Conservation (phyloP, 768 basidiomycete species). For the Tulasnella calospora region DNA sequence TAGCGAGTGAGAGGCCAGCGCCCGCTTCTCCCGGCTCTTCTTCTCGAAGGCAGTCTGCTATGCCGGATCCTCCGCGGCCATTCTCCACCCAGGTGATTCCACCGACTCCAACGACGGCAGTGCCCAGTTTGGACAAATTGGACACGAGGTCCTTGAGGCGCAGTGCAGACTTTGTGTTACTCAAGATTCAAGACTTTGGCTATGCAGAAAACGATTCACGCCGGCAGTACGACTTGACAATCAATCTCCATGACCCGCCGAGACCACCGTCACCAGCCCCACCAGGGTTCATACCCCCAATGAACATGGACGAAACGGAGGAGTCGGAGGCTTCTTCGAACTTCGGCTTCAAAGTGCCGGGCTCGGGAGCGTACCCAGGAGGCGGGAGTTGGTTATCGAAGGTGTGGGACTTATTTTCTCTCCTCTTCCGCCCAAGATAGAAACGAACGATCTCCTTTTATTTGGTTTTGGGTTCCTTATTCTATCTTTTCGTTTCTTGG, state of each 20-base stretch:
- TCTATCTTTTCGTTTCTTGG: background rate
- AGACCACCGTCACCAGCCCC: background rate
- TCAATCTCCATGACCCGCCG: background rate
- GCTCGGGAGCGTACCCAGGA: background rate
- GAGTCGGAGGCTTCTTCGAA: background rate
- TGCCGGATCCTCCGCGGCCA: background rate
- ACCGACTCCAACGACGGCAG: background rate
- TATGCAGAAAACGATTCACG: conserved; percentile 43
- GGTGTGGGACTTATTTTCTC: background rate
- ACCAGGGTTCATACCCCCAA: conserved; percentile 13
- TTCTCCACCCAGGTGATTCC: conserved; percentile 6
- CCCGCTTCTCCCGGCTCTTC: conserved; percentile 51
- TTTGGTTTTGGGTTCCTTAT: background rate
- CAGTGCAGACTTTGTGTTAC: background rate
- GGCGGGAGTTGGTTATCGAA: background rate
- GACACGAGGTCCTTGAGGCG: background rate
- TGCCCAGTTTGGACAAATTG: background rate
- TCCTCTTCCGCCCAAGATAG: background rate
- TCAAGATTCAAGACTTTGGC: conserved; percentile 52
- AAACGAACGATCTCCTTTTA: background rate
- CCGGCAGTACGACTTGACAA: conserved; percentile 37
- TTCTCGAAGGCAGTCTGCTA: conserved; percentile 1
- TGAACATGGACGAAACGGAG: conserved; percentile 16
- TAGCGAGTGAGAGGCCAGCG: conserved; percentile 52
- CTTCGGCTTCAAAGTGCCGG: background rate